Evolutionary conservation across 768 basidiomycete genomes (phyloP).

Genomic region (Rhodotorula toruloides): DNA sequence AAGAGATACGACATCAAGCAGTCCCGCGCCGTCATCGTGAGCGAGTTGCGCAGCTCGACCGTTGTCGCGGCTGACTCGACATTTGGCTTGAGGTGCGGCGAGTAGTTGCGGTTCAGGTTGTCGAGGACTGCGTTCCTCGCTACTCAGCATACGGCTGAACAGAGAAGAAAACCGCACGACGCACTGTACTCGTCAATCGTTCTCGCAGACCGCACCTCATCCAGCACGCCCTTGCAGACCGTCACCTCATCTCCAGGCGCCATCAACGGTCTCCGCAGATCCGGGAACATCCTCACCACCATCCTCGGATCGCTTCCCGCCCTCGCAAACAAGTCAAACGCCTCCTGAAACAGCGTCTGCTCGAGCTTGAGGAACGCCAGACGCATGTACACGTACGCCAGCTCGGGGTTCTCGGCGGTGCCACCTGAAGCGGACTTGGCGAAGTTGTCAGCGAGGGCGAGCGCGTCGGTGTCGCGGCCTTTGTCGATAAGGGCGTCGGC

Average conservation of each 20-base stretch:
- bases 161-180: background rate
- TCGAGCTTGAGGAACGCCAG: conserved; percentile 14
- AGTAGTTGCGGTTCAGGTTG: conserved; percentile 41
- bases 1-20: conserved; percentile 20
- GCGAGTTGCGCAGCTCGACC: conserved; percentile 18
- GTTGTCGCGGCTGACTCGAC: conserved; percentile 29
- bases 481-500: conserved; percentile 36
- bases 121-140: conserved; percentile 26
- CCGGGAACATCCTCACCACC: conserved; percentile 30
- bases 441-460: conserved; percentile 9
- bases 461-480: conserved; percentile 30
- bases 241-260: conserved; percentile 1
- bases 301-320: conserved; percentile 24
- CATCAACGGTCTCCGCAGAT: conserved; percentile 14
- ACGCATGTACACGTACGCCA: conserved; percentile 28
- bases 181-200: conserved; percentile 37
- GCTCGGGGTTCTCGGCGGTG: conserved; percentile 6
- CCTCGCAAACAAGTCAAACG: conserved; percentile 17
- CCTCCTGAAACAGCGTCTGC: conserved; percentile 2
- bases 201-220: background rate
- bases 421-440: background rate
- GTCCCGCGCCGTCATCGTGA: conserved; percentile 16
- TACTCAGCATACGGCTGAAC: background rate
- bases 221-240: conserved; percentile 4
- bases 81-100: conserved; percentile 38